phyloP scores from a whole-genome alignment of 495 filamentous ascomycete species.

The Podospora didyma region DNA sequence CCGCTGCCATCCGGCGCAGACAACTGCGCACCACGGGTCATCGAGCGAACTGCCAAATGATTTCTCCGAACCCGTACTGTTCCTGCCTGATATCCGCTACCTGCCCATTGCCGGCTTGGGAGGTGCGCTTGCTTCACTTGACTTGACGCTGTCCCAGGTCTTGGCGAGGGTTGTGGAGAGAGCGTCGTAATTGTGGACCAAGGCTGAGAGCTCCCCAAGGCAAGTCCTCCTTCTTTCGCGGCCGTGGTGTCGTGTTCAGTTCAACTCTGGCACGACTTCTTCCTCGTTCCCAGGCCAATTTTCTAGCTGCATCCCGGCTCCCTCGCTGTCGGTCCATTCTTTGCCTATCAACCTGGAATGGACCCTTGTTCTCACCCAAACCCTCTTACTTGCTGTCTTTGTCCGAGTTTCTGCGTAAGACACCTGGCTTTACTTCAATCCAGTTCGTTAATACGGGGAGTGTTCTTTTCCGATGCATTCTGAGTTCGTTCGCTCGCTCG shows the following conservation, averaged over 20 bases:
- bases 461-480: no score
- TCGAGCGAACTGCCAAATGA: no score
- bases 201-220: background rate
- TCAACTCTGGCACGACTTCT: background rate
- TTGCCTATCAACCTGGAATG: background rate
- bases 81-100: no score
- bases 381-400: background rate
- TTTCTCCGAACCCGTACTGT: no score
- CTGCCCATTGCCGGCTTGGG: no score
- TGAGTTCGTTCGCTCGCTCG: no score
- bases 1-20: no score
- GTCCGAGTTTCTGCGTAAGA: background rate
- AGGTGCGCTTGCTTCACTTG: background rate
- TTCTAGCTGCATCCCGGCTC: conserved; percentile 11
- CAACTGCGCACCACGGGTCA: no score
- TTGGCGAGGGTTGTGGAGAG: conserved; percentile 2
- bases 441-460: no score
- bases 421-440: background rate
- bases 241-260: background rate
- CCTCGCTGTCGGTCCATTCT: background rate
- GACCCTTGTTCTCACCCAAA: background rate
- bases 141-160: background rate
- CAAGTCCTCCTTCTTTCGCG: background rate
- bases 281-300: background rate
- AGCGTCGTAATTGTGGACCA: conserved; percentile 8